Evolutionary conservation across 129 eudicot genomes (phyloP).

Genomic region (Oenanthe sinensis): DNA sequence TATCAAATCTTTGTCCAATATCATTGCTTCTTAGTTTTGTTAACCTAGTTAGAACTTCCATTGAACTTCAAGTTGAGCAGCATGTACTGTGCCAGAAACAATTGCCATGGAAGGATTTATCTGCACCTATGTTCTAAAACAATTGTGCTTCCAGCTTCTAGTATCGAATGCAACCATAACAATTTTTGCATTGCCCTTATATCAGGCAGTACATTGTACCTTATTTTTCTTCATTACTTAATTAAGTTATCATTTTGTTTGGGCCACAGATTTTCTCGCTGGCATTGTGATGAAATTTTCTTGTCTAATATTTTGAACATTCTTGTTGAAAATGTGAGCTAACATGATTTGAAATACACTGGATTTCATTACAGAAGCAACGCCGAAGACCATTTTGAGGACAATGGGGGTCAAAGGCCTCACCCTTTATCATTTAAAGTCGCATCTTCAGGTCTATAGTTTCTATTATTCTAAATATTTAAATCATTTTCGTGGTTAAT

Average conservation of each 20-base stretch:
- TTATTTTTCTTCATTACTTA: not conserved
- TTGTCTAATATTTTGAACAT: not conserved
- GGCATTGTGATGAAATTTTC: not conserved
- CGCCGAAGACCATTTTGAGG: constrained; percentile 80
- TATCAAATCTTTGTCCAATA: not conserved
- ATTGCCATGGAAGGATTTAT: not conserved
- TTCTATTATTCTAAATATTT: not conserved
- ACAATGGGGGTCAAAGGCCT: constrained; percentile 91
- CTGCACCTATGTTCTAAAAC: not conserved
- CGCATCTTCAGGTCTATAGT: constrained; percentile 74
- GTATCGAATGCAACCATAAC: not conserved
- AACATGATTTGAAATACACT: not conserved
- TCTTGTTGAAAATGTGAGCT: not conserved
- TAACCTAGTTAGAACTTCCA: not conserved
- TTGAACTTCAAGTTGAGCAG: not conserved
- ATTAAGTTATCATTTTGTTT: not conserved
- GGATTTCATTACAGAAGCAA: constrained; percentile 55
- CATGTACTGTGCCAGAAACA: not conserved
- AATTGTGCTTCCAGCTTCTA: not conserved
- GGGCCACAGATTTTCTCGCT: not conserved
- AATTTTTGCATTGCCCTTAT: not conserved
- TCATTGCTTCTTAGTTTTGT: not conserved
- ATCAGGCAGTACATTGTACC: not conserved
- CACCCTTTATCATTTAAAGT: constrained; percentile 81
- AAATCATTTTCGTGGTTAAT: not conserved